Base-by-base conservation (phyloP, 495 filamentous ascomycete species). In the Eremomyces bilateralis region DNA sequence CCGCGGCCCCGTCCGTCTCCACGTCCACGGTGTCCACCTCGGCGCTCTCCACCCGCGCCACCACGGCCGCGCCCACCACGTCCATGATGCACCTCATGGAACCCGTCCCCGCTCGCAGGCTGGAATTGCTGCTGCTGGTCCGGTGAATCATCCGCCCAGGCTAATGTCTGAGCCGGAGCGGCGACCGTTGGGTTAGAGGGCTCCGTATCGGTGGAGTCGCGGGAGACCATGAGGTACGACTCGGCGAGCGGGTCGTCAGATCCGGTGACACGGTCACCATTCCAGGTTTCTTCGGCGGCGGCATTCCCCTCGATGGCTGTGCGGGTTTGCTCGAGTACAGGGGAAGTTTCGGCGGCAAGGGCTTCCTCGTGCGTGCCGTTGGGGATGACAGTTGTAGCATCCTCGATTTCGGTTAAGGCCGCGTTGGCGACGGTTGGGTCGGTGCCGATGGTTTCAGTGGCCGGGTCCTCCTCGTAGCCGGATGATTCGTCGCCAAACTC, bases 351-450 rank as follows among this genome's bases (percentile, higher is more conserved):
- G 25, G 38, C 50, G 18, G 77, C 66, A 15, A 67, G 56, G 2
- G 72, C 60, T 42, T 78, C 61, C 15, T 56, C 54, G 13, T 42
- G 43, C n/a, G 47, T 38, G 18, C 48, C 51, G 37, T 53, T 51
- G 30, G 41, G 17, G 10, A 37, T 24, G 3, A 4, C 8, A 10
- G 47, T 32, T 24, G 35, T 34, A 29, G 56, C 31, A 35, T 61
- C 55, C 31, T 72, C 58, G 21, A 77, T 61, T 54, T 91, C 81
- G 29, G 78, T 85, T 25, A 79, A 57, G 28, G 69, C 69, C 21
- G 80, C 83, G 48, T 85, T 67, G 38, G 66, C 73, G 38, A 80
- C 45, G 1, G 81, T 85, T 15, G 76, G 79, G 47, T 94, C 82
- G 24, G 76, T 70, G 21, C 24, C 24, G 10, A 65, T 39, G 34